phyloP scores from a whole-genome alignment of 345 rosid species.

The Citrus mangshanensis region DNA sequence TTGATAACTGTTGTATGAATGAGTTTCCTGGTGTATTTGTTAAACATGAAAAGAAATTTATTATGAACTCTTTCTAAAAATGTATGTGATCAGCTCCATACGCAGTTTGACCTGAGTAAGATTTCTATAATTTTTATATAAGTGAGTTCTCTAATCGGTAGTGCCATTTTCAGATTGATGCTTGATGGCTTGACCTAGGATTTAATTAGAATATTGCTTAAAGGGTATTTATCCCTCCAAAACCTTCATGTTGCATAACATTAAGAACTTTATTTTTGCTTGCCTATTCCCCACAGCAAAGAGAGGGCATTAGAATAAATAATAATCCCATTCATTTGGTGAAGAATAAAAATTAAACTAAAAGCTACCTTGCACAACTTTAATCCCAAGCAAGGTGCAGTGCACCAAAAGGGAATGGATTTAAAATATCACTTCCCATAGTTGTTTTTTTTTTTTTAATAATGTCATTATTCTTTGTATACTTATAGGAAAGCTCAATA shows the following conservation, averaged over 20 bases:
- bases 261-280: neutral
- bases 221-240: neutral
- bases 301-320: neutral
- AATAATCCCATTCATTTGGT: neutral
- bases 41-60: neutral
- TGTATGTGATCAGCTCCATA: neutral
- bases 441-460: neutral
- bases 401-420: neutral
- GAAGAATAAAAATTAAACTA: neutral
- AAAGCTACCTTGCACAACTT: neutral
- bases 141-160: neutral
- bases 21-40: neutral
- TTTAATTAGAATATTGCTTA: neutral
- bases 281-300: neutral
- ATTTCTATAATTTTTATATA: neutral
- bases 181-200: neutral
- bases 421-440: neutral
- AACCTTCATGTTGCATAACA: neutral
- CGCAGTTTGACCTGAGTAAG: neutral
- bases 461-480: neutral
- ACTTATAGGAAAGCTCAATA: neutral
- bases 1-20: neutral
- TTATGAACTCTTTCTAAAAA: neutral
- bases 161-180: neutral
- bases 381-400: neutral